Conservation (phyloP, 106 monocot genomes). For the Allium sativum region DNA sequence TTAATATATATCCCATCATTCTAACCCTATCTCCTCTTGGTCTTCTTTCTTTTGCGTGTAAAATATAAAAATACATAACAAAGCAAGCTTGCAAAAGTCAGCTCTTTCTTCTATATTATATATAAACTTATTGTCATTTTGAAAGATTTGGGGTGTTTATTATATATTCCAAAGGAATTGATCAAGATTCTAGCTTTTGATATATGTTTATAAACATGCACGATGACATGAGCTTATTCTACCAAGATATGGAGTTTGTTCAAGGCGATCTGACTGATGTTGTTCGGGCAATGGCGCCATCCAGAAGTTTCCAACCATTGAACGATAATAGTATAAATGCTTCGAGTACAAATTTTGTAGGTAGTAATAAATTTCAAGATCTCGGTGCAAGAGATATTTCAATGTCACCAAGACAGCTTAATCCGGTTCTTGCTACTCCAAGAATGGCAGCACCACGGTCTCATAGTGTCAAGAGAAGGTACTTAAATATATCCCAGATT, state of each 20-base stretch:
- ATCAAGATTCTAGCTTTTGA: neutral
- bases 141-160: too few species aligned
- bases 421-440: neutral
- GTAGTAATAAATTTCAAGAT: neutral
- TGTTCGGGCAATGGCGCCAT: neutral
- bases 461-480: constrained; percentile 1
- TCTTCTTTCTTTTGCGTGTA: constrained; percentile 5
- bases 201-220: neutral
- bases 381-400: neutral
- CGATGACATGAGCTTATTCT: constrained; percentile 2
- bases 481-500: neutral
- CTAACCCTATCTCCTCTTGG: constrained; percentile 8
- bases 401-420: neutral
- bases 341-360: neutral
- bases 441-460: neutral
- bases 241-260: neutral
- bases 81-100: constrained; percentile 1
- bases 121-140: neutral
- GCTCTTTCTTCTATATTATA: constrained; percentile 1
- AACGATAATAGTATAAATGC: neutral
- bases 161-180: too few species aligned
- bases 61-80: neutral
- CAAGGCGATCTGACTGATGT: constrained; percentile 4
- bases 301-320: neutral
- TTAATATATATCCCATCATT: neutral